Conservation (phyloP, 2,329 filamentous ascomycete genomes). For the Cladophialophora carrionii region DNA sequence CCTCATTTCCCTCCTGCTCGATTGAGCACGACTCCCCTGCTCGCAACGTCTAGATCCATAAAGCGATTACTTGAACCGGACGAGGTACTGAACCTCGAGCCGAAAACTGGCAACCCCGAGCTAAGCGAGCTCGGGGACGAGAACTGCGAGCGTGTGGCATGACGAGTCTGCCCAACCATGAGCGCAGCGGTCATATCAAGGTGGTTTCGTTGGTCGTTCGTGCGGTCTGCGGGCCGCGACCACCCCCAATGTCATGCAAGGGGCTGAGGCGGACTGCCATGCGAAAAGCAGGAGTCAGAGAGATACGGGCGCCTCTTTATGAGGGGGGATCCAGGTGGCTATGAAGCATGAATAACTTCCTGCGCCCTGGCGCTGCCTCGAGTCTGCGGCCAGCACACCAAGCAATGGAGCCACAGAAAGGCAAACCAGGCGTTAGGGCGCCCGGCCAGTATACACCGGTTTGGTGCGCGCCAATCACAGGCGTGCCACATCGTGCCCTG, state of each 20-base stretch:
- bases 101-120: neutral
- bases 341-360: neutral
- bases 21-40: conserved; percentile 5
- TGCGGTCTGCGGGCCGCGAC: conserved; percentile 17
- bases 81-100: conserved; percentile 10
- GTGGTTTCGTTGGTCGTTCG: conserved; percentile 12
- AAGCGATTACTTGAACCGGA: conserved; percentile 20
- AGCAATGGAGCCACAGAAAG: conserved; percentile 6
- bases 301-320: conserved; percentile 11
- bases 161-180: conserved; percentile 15
- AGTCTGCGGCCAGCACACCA: conserved; percentile 9
- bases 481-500: neutral
- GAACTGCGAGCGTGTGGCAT: neutral
- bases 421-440: conserved; percentile 3
- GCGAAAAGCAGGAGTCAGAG: neutral
- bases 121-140: conserved; percentile 10
- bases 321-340: neutral
- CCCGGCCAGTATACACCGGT: conserved; percentile 13
- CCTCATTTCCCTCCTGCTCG: conserved; percentile 2
- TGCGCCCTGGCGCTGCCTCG: neutral
- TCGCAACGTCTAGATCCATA: conserved; percentile 4
- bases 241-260: conserved; percentile 21
- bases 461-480: neutral
- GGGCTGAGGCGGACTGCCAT: conserved; percentile 8
- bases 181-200: conserved; percentile 2